Evolutionary conservation across 495 filamentous ascomycete genomes (phyloP).

Genomic region (Penicillium malachiteum): DNA sequence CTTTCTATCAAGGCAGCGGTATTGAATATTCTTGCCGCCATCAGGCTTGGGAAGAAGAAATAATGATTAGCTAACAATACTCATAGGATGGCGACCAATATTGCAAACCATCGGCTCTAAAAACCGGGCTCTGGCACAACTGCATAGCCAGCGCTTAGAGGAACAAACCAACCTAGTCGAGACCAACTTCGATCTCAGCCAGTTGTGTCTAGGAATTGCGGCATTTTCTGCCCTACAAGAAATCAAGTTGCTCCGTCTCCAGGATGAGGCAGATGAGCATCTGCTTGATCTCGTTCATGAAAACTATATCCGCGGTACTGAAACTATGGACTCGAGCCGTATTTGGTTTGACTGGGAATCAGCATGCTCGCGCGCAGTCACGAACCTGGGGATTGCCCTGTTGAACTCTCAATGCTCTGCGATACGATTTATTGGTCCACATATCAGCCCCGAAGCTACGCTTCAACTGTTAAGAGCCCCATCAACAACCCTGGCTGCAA

Average conservation of each 20-base stretch:
- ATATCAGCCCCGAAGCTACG: slow-evolving; percentile 61
- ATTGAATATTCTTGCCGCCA: slow-evolving; percentile 23
- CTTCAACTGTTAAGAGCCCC: slow-evolving; percentile 48
- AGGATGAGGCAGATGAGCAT: slow-evolving; percentile 56
- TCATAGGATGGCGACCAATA: slow-evolving; percentile 34
- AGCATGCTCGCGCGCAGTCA: slow-evolving; percentile 62
- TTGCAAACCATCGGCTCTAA: slow-evolving; percentile 21
- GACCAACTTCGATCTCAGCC: slow-evolving; percentile 26
- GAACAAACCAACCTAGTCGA: slow-evolving; percentile 34
- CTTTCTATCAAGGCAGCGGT: slow-evolving; percentile 59
- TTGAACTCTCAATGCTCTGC: slow-evolving; percentile 54
- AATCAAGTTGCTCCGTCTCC: slow-evolving; percentile 63
- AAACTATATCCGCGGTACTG: slow-evolving; percentile 8
- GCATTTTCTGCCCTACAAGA: slow-evolving; percentile 62
- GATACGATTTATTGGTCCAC: slow-evolving; percentile 61
- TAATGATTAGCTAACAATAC: slow-evolving; percentile 19
- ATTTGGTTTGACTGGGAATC: slow-evolving; percentile 58
- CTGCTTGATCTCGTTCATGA: slow-evolving; percentile 44
- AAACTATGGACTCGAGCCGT: background rate
- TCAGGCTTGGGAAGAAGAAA: background rate
- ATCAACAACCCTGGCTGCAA: slow-evolving; percentile 44
- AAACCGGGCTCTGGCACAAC: slow-evolving; percentile 20
- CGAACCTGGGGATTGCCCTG: slow-evolving; percentile 57
- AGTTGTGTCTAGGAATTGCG: slow-evolving; percentile 55
- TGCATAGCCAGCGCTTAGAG: slow-evolving; percentile 32